Evolutionary conservation across 106 monocot species (phyloP), one percentile per base, ranked within the genome.

Genomic region (Cymbidium sinense): DNA sequence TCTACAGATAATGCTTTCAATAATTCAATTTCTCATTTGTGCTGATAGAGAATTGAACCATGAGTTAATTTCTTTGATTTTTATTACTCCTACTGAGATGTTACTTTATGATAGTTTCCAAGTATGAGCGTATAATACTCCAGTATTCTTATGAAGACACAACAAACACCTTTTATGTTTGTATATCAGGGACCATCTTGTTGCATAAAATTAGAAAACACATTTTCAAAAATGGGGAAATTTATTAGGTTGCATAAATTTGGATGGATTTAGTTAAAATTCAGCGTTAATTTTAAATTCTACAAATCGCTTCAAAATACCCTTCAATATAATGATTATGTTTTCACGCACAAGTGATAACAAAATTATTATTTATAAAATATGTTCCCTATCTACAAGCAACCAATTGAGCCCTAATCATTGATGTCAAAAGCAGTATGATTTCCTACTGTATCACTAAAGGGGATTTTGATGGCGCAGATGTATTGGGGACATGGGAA

Each of bases 401-500:
- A 62, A 62, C 61, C n/a, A 23, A 62, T 13, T 31, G 64, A 64
- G 29, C 23, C 9, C 28, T 28, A 64, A 12, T 25, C 28, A 17
- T 34, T 67, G 29, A 67, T 67, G 67, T 18, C 33, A 12, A 67
- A 67, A 29, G 67, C 2, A 21, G 2, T 30, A 29, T 13, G 65
- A 10, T 13, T 65, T 30, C 30, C 65, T 30, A 30, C 31, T 15
- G 30, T 30, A 30, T 30, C 30, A 31, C 67, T 67, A 9, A 67
- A 44, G 25, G 44, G n/a, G 43, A 39, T 44, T 13, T 74, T 74
- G 23, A 36, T 85, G 61, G 20, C 51, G 52, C 84, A 87, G 84
- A 79, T 80, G 74, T 87, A 87, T 61, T 87, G 84, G 87, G 87
- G 87, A 41, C 84, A 87, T 81, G 87, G 87, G 31, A 84, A 81